Percentiles rank a stretch among this genome's conserved stretches.
Evolutionary conservation across 129 eudicot genomes (phyloP).

Genomic region (Smallanthus sonchifolius): DNA sequence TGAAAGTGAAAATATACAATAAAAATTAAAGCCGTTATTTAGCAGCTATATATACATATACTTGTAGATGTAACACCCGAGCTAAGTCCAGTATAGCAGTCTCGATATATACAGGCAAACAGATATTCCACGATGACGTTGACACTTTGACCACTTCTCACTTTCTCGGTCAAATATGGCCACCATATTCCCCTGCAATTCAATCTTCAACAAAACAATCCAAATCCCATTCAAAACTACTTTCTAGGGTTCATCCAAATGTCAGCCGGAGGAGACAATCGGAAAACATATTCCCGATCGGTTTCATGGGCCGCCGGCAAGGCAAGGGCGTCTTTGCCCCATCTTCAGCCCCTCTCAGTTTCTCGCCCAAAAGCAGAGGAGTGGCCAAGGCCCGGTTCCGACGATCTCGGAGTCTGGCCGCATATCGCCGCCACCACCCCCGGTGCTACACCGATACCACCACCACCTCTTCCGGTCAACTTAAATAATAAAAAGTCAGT

Average conservation of each 20-base stretch:
- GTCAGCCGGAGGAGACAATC: conserved; percentile 23
- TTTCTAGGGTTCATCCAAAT: conserved; percentile 12
- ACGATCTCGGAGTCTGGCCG: conserved; percentile 92
- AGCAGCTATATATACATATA: conserved; percentile 59
- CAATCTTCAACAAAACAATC: not conserved
- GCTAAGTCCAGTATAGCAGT: not conserved
- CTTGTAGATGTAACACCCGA: too few species aligned
- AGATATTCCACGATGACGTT: conserved; percentile 23
- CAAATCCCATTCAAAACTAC: conserved; percentile 8
- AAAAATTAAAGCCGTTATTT: too few species aligned
- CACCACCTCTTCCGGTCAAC: conserved; percentile 28
- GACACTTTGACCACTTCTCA: conserved; percentile 27
- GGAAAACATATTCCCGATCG: conserved; percentile 66
- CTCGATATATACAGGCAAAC: conserved; percentile 28
- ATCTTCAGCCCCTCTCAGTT: conserved; percentile 83
- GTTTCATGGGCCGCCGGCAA: conserved; percentile 71
- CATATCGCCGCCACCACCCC: conserved; percentile 58
- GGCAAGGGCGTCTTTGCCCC: conserved; percentile 73
- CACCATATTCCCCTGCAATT: conserved; percentile 9
- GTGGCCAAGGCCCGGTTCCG: conserved; percentile 95
- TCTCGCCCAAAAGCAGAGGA: conserved; percentile 66
- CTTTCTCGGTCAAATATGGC: conserved; percentile 36
- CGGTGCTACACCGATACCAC: conserved; percentile 42
- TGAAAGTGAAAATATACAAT: too few species aligned
- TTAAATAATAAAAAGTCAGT: conserved; percentile 8